Conservation (phyloP, 2,329 filamentous ascomycete species). For the Aplosporella prunicola region DNA sequence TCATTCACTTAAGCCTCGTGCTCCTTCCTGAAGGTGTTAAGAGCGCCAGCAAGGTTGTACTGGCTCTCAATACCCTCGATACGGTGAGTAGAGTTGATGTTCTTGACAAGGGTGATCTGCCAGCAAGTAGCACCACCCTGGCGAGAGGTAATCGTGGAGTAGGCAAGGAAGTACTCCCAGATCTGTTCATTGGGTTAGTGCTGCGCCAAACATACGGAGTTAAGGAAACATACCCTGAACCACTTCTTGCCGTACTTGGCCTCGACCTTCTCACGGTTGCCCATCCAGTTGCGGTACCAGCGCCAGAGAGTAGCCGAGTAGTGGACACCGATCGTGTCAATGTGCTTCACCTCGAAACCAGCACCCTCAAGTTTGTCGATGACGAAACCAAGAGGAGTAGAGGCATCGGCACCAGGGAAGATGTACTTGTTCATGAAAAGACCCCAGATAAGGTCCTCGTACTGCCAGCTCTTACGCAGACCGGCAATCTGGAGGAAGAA, state of each 20-base stretch:
- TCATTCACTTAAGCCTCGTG: conserved; percentile 3
- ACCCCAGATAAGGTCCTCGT: conserved; percentile 96
- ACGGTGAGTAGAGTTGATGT: conserved; percentile 78
- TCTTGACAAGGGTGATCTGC: conserved; percentile 82
- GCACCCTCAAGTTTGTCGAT: conserved; percentile 75
- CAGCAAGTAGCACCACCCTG: conserved; percentile 79
- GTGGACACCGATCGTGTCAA: conserved; percentile 93
- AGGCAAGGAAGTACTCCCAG: conserved; percentile 87
- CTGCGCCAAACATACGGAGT: conserved; percentile 6
- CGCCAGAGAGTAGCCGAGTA: conserved; percentile 95
- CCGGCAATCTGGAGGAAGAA: conserved; percentile 96
- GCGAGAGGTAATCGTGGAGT: conserved; percentile 72
- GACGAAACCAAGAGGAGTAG: conserved; percentile 82
- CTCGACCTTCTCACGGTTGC: conserved; percentile 81
- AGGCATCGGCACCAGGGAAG: conserved; percentile 94
- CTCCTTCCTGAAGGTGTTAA: conserved; percentile 40
- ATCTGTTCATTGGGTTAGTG: conserved; percentile 47
- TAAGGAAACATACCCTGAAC: conserved; percentile 65
- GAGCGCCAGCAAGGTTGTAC: conserved; percentile 58
- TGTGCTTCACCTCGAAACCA: conserved; percentile 80
- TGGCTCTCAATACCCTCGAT: conserved; percentile 63
- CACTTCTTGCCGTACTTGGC: conserved; percentile 92
- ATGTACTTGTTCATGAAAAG: conserved; percentile 99
- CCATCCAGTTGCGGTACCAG: conserved; percentile 98
- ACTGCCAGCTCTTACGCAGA: conserved; percentile 91